These are phyloP conservation scores for Macrolepiota fuliginosa DNA, from an alignment of 768 basidiomycete genomes.

Conservation along the genomic window DNA sequence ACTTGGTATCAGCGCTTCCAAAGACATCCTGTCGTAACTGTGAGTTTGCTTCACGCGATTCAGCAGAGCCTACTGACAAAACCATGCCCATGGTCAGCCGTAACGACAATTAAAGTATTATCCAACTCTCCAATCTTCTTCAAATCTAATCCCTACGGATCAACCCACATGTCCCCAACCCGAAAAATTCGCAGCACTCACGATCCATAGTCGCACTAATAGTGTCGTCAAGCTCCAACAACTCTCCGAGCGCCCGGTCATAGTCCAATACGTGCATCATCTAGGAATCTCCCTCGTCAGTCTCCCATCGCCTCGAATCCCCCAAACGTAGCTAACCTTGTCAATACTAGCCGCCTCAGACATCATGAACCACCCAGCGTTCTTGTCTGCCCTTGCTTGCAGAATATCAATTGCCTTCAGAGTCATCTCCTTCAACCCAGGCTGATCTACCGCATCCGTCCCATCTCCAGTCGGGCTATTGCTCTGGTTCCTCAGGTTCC, in stretches of 20 bases:
- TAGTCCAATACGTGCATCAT: constrained; percentile 50
- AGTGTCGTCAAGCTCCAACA: constrained; percentile 44
- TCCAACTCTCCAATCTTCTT: constrained; percentile 41
- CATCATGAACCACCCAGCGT: constrained; percentile 47
- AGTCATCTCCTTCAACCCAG: constrained; percentile 48
- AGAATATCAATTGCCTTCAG: constrained; percentile 45
- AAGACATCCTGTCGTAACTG: constrained; percentile 34
- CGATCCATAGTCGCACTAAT: constrained; percentile 39
- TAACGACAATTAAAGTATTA: constrained; percentile 41
- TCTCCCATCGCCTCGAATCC: background rate
- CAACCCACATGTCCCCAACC: background rate
- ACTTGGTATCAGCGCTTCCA: constrained; percentile 39
- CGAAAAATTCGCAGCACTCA: constrained; percentile 17
- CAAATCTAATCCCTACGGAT: constrained; percentile 28
- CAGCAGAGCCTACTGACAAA: constrained; percentile 29
- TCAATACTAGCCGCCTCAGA: constrained; percentile 46
- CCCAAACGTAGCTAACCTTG: constrained; percentile 25
- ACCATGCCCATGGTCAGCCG: constrained; percentile 46
- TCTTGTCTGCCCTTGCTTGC: constrained; percentile 33
- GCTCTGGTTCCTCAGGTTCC: constrained; percentile 34
- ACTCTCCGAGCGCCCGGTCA: constrained; percentile 43
- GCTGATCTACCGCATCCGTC: constrained; percentile 40
- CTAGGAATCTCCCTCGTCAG: constrained; percentile 16
- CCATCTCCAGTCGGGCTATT: constrained; percentile 41
- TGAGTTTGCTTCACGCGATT: background rate